phyloP scores from a whole-genome alignment of 139 green algal species.

The Tetraselmis chui region DNA sequence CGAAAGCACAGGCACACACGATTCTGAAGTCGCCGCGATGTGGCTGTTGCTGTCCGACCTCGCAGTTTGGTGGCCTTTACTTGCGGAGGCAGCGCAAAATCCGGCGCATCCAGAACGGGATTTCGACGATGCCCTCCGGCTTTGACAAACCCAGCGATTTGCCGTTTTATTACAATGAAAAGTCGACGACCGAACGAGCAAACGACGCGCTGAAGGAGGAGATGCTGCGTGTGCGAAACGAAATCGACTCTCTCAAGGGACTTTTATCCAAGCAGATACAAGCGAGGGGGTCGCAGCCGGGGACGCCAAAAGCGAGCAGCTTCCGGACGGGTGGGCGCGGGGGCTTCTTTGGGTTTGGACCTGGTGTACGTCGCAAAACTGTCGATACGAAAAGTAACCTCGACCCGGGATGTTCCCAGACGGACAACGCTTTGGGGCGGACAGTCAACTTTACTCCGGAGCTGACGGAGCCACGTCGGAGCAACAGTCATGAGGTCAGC shows the following conservation, averaged over 20 bases:
- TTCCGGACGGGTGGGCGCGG: too few relatives aligned
- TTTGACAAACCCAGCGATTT: background rate
- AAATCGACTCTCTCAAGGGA: background rate
- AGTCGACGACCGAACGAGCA: background rate
- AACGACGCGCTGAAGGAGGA: background rate
- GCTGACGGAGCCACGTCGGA: too few relatives aligned
- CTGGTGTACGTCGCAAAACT: background rate
- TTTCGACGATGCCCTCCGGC: background rate
- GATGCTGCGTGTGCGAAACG: background rate
- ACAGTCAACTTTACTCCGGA: background rate
- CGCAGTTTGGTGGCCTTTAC: background rate
- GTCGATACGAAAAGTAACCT: background rate
- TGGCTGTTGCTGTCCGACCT: too few relatives aligned
- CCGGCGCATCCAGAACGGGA: background rate
- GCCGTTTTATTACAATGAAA: background rate
- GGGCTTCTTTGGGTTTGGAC: too few relatives aligned
- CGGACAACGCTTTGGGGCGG: background rate
- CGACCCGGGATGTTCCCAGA: too few relatives aligned
- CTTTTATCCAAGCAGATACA: too few relatives aligned
- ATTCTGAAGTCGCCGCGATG: too few relatives aligned
- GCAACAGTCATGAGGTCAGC: too few relatives aligned
- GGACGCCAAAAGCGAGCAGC: too few relatives aligned
- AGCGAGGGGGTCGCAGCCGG: too few relatives aligned
- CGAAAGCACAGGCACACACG: too few relatives aligned
- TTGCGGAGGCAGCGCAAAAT: background rate